Evolutionary conservation across 2,329 filamentous ascomycete species (phyloP), one percentile per base, ranked within the genome.

Genomic region (Ophiostoma tasmaniense): DNA sequence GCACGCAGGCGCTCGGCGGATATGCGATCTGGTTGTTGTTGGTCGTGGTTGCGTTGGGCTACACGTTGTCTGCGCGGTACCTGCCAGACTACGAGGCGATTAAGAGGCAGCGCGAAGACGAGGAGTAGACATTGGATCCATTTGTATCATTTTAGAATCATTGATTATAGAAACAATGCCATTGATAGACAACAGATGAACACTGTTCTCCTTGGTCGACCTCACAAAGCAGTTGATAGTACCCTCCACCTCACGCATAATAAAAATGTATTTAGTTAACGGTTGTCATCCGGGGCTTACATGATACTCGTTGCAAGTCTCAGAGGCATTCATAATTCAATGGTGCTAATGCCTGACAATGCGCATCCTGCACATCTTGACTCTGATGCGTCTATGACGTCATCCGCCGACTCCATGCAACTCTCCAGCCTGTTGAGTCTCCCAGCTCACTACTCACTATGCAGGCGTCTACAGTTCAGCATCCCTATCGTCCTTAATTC

Each of bases 1-100:
- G 84, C 55, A 82, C 83, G 17, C 85, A 89, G 71, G 83, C 89
- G 68, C 74, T 90, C 0, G 76, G 82, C 52, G 90, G 91, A 0
- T 87, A 93, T 72, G 77, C 89, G 3, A 84, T 88, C 65, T 91
- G 89, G 88, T 73, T 86, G n/a, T 73, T 89, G 13, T 75, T 89
- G 72, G 73, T 84, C 1, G n/a, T 74, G 0, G 55, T 82, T 3
- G 78, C 76, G 1, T 33, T 72, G 17, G 78, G 75, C 5, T 80
- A 78, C 66, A 76, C 75, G 2, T 69, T 77, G 13, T 70, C 76
- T 5, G 74, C 74, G 39, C 72, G 75, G 39, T 77, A 75, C 37
- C 68, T 82, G 73, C 80, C 80, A 1, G 78, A 79, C 68, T 76
- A 77, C 68, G 74, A 75, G 2, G 74, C 73, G 67, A 68, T 74